Conservation (phyloP, 2,329 filamentous ascomycete genomes). For the Monilinia laxa region DNA sequence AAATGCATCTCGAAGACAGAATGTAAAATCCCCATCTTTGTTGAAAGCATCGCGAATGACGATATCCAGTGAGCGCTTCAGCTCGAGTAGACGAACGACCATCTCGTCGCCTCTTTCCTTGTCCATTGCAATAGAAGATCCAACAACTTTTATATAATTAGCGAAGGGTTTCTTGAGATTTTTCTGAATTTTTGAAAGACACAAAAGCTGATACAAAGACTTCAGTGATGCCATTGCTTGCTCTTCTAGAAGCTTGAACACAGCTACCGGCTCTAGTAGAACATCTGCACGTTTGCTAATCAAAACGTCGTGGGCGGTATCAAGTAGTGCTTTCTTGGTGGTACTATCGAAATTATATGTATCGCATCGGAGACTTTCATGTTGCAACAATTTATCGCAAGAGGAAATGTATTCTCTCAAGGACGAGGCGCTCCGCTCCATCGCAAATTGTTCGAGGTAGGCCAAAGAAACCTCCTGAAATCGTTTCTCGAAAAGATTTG, state of each 20-base stretch:
- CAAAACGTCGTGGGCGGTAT: conserved; percentile 69
- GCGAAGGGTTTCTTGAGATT: conserved; percentile 72
- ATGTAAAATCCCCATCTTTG: conserved; percentile 72
- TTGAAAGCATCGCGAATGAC: conserved; percentile 76
- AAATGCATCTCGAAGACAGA: conserved; percentile 81
- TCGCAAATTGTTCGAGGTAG: conserved; percentile 70
- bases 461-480: conserved; percentile 66
- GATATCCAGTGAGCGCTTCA: conserved; percentile 76
- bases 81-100: conserved; percentile 76
- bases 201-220: conserved; percentile 74
- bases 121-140: conserved; percentile 76
- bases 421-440: conserved; percentile 58
- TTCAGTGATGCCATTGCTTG: conserved; percentile 69
- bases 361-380: conserved; percentile 75
- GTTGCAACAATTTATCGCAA: conserved; percentile 66
- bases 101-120: conserved; percentile 77
- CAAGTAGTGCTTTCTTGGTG: conserved; percentile 75
- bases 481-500: conserved; percentile 72
- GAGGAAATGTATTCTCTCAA: conserved; percentile 75
- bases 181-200: conserved; percentile 67
- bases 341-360: conserved; percentile 77
- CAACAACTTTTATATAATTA: conserved; percentile 73
- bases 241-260: conserved; percentile 71
- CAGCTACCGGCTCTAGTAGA: conserved; percentile 63
- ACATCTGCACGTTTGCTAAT: conserved; percentile 66